Evolutionary conservation across 768 basidiomycete species (phyloP).

Genomic region (Bullera alba): DNA sequence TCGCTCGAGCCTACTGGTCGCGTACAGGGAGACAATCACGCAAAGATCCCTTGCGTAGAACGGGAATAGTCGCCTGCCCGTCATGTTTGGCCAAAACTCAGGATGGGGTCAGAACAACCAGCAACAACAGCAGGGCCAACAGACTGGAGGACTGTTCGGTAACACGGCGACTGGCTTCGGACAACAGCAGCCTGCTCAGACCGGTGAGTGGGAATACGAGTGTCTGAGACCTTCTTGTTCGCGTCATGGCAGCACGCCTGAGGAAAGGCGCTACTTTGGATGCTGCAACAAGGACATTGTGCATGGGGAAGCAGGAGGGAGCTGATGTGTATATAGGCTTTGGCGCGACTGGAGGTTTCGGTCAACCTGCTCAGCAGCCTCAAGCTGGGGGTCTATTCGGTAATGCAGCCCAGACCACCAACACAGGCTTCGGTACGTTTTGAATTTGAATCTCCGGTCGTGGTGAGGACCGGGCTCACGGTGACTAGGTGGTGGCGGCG

Average conservation of each 20-base stretch:
- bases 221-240: not conserved
- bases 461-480: slow-evolving; percentile 46
- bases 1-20: no score
- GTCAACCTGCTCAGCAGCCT: slow-evolving; percentile 23
- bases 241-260: not conserved
- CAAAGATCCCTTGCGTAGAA: no score
- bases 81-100: slow-evolving; percentile 40
- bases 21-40: no score
- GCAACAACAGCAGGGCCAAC: slow-evolving; percentile 50
- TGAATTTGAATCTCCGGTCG: not conserved
- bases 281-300: not conserved
- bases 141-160: slow-evolving; percentile 20
- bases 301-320: not conserved
- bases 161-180: slow-evolving; percentile 20
- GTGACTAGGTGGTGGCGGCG: slow-evolving; percentile 44
- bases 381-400: slow-evolving; percentile 24
- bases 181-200: slow-evolving; percentile 46
- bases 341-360: slow-evolving; percentile 47
- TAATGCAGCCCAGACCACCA: slow-evolving; percentile 2
- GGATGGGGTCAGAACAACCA: slow-evolving; percentile 49
- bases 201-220: slow-evolving; percentile 21
- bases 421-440: slow-evolving; percentile 10
- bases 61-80: no score
- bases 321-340: slow-evolving; percentile 51
- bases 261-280: not conserved